Percentiles rank a stretch among this genome's conserved stretches.
phyloP scores from a whole-genome alignment of 257 asterid species.

The Solanum chmielewskii region DNA sequence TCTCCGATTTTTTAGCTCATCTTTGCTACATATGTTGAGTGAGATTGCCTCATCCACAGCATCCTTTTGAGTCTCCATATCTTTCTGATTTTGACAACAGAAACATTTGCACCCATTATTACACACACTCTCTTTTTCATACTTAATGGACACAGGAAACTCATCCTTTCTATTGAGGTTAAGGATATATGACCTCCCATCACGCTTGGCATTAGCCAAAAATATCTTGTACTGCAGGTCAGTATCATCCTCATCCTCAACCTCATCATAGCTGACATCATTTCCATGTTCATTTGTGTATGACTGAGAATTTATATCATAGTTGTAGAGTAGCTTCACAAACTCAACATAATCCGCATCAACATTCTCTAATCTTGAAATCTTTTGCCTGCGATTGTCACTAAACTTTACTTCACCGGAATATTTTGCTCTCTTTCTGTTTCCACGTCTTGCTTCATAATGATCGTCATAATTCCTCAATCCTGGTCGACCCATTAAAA shows the following conservation, averaged over 20 bases:
- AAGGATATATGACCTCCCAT: not conserved
- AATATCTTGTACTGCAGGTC: not conserved
- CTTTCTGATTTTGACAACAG: not conserved
- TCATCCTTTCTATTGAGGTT: not conserved
- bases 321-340: not conserved
- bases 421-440: not conserved
- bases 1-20: not conserved
- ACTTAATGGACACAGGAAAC: not conserved
- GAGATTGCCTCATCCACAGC: not conserved
- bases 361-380: not conserved
- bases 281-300: not conserved
- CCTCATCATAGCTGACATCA: not conserved
- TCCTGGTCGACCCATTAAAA: not conserved
- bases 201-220: not conserved
- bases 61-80: not conserved
- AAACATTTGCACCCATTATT: not conserved
- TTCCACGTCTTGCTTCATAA: not conserved
- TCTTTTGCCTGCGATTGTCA: not conserved
- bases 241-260: not conserved
- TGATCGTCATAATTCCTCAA: not conserved
- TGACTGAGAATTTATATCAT: not conserved
- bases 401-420: not conserved
- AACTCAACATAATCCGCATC: not conserved
- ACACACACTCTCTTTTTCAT: not conserved
- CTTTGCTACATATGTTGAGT: not conserved